Evolutionary conservation across 192 early-diverging fungal species (phyloP).

Genomic region (Rhizoclosmatium globosum): DNA sequence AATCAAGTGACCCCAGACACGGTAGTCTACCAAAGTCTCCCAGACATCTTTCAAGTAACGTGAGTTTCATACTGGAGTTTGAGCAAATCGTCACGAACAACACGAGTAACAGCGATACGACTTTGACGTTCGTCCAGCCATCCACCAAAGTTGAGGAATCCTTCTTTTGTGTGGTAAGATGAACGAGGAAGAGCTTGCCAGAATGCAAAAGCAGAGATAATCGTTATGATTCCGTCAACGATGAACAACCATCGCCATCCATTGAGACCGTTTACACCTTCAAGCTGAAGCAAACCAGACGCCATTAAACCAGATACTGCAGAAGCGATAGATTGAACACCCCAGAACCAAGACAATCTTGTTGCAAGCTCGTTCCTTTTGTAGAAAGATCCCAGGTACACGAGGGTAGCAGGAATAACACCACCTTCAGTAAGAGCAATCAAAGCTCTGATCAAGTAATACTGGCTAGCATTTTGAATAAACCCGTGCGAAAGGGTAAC

Average conservation of each 20-base stretch:
- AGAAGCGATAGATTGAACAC: conserved; percentile 47
- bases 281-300: conserved; percentile 46
- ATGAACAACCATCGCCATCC: conserved; percentile 77
- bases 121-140: conserved; percentile 56
- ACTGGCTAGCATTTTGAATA: conserved; percentile 4
- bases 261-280: conserved; percentile 57
- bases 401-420: conserved; percentile 35
- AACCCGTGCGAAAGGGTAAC: conserved; percentile 3
- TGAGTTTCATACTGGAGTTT: conserved; percentile 43
- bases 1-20: conserved; percentile 29
- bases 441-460: conserved; percentile 15
- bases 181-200: conserved; percentile 66
- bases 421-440: conserved; percentile 37
- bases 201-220: conserved; percentile 57
- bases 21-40: conserved; percentile 36
- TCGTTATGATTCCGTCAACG: conserved; percentile 66
- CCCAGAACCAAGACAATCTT: conserved; percentile 31
- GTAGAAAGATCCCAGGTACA: conserved; percentile 36
- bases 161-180: conserved; percentile 29
- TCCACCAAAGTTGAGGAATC: conserved; percentile 7
- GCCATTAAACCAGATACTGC: conserved; percentile 63
- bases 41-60: conserved; percentile 34
- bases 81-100: conserved; percentile 44
- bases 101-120: conserved; percentile 55
- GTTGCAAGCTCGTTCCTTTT: conserved; percentile 22